Evolutionary conservation across 2,329 filamentous ascomycete species (phyloP), one percentile per base, ranked within the genome.

Genomic region (Neonectria sp.): DNA sequence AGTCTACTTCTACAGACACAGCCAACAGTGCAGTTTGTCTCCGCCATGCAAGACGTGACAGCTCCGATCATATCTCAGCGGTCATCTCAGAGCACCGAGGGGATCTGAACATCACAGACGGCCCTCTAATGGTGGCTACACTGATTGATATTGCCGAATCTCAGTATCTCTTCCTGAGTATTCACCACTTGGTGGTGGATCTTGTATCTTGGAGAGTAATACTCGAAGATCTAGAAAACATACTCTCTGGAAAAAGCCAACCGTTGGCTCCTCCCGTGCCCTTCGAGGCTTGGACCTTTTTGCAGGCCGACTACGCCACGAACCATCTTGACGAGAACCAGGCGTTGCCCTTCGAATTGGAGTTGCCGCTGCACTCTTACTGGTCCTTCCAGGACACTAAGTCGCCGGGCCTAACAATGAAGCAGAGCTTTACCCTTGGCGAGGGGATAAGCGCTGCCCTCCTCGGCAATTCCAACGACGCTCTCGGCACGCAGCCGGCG

Each of bases 161-260:
- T 1, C 65, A 67, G 55, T 55, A 48, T 31, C 49, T 64, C 24
- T 67, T 64, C 6, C 55, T 67, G 5, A 52, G 40, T 1, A 60
- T 60, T 13, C 65, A 67, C 29, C 65, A 67, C 59, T 60, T 67
- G 17, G 60, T 64, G 9, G 51, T 64, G 11, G 65, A 67, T 35
- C n/a, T 58, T 2, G 60, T 67, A 6, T 67, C 65, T 0, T 67
- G 65, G 65, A 60, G 65, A 11, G 43, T 67, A 27, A 60, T 67
- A 5, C 65, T 67, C 3, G 45, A 49, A 37, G 55, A 67, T 27
- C 60, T 67, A 6, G 65, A 67, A 31, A 29, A n/a, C 8, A 49
- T 67, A 6, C 49, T 67, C 11, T 37, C 35, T 37, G 35, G 35
- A 17, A 17, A 37, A 17, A 4, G 35, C 13, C 13, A 37, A 37